Conservation (phyloP, 805 yeast genomes). For the Saturnispora sekii region DNA sequence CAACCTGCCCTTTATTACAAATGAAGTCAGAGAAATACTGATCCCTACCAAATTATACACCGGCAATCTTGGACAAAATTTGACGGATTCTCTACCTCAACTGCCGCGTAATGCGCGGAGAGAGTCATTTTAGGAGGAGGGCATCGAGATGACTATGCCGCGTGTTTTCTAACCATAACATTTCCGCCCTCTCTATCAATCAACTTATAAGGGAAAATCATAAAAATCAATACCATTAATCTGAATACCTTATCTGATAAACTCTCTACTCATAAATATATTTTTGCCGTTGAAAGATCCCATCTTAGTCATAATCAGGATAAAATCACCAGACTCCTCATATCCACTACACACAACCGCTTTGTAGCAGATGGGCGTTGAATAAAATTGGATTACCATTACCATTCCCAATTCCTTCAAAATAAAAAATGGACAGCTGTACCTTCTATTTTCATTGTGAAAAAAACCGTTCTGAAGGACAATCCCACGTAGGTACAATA, state of each 20-base stretch:
- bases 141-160: too few species aligned
- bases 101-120: too few species aligned
- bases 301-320: slow-evolving; percentile 76
- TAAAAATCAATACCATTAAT: slow-evolving; percentile 19
- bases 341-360: slow-evolving; percentile 58
- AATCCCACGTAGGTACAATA: too few species aligned
- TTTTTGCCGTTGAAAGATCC: slow-evolving; percentile 61
- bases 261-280: slow-evolving; percentile 31
- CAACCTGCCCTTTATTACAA: too few species aligned
- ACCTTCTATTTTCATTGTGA: slow-evolving; percentile 30
- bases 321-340: slow-evolving; percentile 59
- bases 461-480: too few species aligned
- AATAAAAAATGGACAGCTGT: slow-evolving; percentile 38
- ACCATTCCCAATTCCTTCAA: slow-evolving; percentile 58
- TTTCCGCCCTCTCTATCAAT: slow-evolving; percentile 18
- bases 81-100: too few species aligned
- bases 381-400: slow-evolving; percentile 72
- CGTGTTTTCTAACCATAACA: slow-evolving; percentile 9
- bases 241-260: slow-evolving; percentile 36
- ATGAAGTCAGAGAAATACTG: too few species aligned
- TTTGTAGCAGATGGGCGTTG: slow-evolving; percentile 65
- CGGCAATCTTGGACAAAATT: too few species aligned
- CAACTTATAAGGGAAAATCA: slow-evolving; percentile 24
- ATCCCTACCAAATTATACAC: too few species aligned
- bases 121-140: slow-evolving; percentile 82